Evolutionary conservation across 495 filamentous ascomycete species (phyloP), one percentile per base, ranked within the genome.

Genomic region (Penicillium diatomitis): DNA sequence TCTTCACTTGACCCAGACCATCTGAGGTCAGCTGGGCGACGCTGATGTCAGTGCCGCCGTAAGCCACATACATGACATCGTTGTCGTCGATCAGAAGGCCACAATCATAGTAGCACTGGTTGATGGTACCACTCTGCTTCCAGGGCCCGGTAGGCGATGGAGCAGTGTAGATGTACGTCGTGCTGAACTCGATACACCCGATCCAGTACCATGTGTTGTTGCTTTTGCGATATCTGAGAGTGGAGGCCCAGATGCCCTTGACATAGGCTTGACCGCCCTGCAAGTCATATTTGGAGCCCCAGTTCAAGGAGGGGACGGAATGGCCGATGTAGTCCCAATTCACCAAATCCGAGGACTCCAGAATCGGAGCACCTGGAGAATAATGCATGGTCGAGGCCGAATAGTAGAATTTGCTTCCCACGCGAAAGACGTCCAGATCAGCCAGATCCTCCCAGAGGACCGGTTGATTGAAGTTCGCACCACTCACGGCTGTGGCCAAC

Each of bases 291-390:
- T 63, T 62, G 7, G 55, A 39, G 29, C 66, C 70, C 42, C 72
- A 81, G 43, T 69, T 57, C 8, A 82, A 70, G 2, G 44, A 53
- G 0, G 78, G 80, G 0, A 83, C 68, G 7, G 72, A 73, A 56
- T 82, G 78, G 0, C 70, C 62, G 44, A 79, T 67, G 28, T 64
- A 67, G 32, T 77, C 72, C 79, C 78, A 82, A 58, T 79, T 74
- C 27, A 73, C 64, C 2, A 83, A 72, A 55, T 83, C 74, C 49
- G 69, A 71, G 2, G 78, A 81, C 10, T 63, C 64, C 4, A 83
- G 67, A 27, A 83, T 63, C 2, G 80, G 79, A 0, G 80, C 80
- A 41, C 80, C 79, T 4, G 78, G 80, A 6, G 76, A 80, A 55
- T 75, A 80, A 47, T 74, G 70, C 57, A 81, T 73, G 10, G 67